Base-by-base conservation (phyloP, 306 rosid genomes). In the Cicer chorassanicum region DNA sequence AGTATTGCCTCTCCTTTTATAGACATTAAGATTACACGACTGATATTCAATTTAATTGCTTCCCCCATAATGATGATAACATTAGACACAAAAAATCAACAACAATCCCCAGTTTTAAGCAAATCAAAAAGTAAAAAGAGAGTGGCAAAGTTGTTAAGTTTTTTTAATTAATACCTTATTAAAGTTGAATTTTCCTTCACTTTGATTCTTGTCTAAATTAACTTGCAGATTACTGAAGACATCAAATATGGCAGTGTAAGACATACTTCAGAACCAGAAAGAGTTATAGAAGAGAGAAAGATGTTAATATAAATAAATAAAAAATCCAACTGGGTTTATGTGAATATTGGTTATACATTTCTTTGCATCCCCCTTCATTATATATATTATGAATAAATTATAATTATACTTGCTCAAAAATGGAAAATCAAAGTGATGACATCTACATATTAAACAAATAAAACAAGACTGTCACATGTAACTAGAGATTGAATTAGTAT, bases 161-260 rank as follows among this genome's bases (percentile, higher is more conserved):
- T 29, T 46, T 46, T 46, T 46, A 46, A 11, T 11, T 46, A 49
- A n/a, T 13, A 46, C 36, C 36, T 29, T 29, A 29, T 29, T 29
- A 4, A 29, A 40, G 72, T 75, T 64, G 70, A 78, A 69, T 65
- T 72, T 68, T 61, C 40, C 41, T 53, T 13, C 50, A 46, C 44
- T 60, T 57, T 63, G 46, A 43, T 81, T 72, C 80, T 13, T 57
- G 75, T 61, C 69, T 61, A 59, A 50, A n/a, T 45, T 45, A 9
- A 85, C 82, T 76, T 48, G 71, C 44, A 70, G 72, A 79, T 78
- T 79, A 65, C 73, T 64, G 41, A 34, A 61, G 64, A 72, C 59
- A 46, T 53, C 62, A 57, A 49, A 69, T 36, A 51, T 49, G 77
- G 39, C 1, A 51, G 21, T 41, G 14, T 46, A 16, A 68, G 60